A percentile compares a stretch with the other conserved stretches of the same genome.
Conservation (phyloP, 192 early-diverging fungal genomes). For the Backusella circina region DNA sequence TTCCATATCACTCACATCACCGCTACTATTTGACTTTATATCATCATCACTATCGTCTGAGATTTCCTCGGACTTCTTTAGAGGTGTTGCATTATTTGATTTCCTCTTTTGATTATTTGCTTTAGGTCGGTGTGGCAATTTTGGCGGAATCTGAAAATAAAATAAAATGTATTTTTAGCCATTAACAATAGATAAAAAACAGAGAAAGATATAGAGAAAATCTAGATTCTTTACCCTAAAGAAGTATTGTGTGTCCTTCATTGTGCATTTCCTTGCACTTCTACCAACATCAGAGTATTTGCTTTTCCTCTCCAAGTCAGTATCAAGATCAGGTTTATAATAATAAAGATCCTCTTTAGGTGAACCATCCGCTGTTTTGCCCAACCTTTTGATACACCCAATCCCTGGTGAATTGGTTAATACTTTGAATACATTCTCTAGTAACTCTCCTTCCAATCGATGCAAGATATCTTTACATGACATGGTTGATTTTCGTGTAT, state of each 20-base stretch:
- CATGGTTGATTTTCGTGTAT: slow-evolving; percentile 49
- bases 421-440: slow-evolving; percentile 17
- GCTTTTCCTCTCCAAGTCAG: slow-evolving; percentile 37
- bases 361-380: slow-evolving; percentile 45
- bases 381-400: slow-evolving; percentile 41
- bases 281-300: slow-evolving; percentile 29
- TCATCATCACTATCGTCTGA: neutral
- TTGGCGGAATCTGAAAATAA: slow-evolving; percentile 40
- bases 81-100: neutral
- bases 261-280: slow-evolving; percentile 46
- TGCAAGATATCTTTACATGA: slow-evolving; percentile 35
- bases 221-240: slow-evolving; percentile 30
- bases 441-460: slow-evolving; percentile 19
- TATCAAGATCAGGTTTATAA: slow-evolving; percentile 42
- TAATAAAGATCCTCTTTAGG: slow-evolving; percentile 45
- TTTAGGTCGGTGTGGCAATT: slow-evolving; percentile 36
- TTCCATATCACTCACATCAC: slow-evolving; percentile 18
- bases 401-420: slow-evolving; percentile 29
- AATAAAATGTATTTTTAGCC: neutral
- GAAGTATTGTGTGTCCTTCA: slow-evolving; percentile 46
- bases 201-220: neutral
- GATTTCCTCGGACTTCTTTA: neutral
- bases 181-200: neutral
- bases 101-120: slow-evolving; percentile 7
- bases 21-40: slow-evolving; percentile 14